Conservation (phyloP, 495 filamentous ascomycete species). For the Staphylotrichum longicolle region DNA sequence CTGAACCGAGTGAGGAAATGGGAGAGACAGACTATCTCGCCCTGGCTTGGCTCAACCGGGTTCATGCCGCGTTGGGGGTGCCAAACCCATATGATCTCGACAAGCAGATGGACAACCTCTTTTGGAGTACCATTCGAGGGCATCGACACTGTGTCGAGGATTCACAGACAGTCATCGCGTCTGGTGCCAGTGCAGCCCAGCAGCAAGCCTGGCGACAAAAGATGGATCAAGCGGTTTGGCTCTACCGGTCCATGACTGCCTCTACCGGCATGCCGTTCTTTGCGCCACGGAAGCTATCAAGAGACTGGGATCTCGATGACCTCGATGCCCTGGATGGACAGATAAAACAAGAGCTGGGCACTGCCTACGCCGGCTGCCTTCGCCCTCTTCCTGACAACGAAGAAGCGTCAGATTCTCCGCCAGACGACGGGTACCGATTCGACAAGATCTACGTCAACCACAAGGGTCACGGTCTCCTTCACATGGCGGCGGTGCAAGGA, state of each 20-base stretch:
- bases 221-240: not conserved
- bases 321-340: slow-evolving; percentile 14
- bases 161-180: slow-evolving; percentile 1
- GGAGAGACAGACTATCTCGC: slow-evolving; percentile 12
- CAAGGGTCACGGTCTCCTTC: slow-evolving; percentile 19
- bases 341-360: slow-evolving; percentile 12
- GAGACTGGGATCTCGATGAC: slow-evolving; percentile 17
- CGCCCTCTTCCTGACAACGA: slow-evolving; percentile 3
- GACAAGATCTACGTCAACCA: slow-evolving; percentile 25
- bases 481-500: slow-evolving; percentile 17
- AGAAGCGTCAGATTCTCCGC: not conserved
- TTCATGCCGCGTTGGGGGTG: slow-evolving; percentile 11
- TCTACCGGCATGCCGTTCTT: slow-evolving; percentile 22
- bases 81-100: slow-evolving; percentile 14
- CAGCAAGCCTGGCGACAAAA: slow-evolving; percentile 5
- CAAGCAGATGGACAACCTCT: slow-evolving; percentile 12
- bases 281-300: slow-evolving; percentile 8
- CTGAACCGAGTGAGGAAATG: not conserved
- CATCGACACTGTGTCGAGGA: slow-evolving; percentile 14
- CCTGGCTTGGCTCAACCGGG: slow-evolving; percentile 16
- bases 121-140: slow-evolving; percentile 8
- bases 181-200: not conserved
- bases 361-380: slow-evolving; percentile 10
- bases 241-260: slow-evolving; percentile 7
- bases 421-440: slow-evolving; percentile 12